Conservation (phyloP, 108 stramenopile species). For the Pseudonitzschia multiseries region DNA sequence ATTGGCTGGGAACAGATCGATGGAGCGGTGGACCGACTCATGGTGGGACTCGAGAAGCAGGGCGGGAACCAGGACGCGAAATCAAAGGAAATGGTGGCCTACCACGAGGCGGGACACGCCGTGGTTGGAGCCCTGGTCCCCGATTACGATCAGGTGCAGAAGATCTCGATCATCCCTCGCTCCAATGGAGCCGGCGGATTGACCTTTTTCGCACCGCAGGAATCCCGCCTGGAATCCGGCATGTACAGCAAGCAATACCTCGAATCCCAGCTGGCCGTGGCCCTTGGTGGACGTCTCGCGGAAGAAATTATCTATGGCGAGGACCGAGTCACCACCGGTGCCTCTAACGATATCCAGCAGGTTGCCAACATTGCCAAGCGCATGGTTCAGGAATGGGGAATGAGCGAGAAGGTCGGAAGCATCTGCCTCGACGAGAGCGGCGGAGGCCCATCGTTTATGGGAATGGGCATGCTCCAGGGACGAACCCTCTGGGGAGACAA, state of each 20-base stretch:
- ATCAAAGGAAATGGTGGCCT: slow-evolving; percentile 87
- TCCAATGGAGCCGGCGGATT: slow-evolving; percentile 93
- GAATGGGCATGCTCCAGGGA: slow-evolving; percentile 58
- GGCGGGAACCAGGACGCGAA: slow-evolving; percentile 77
- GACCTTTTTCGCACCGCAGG: slow-evolving; percentile 95
- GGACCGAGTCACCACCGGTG: slow-evolving; percentile 95
- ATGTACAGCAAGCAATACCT: slow-evolving; percentile 94
- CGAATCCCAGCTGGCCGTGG: slow-evolving; percentile 92
- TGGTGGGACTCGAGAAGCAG: slow-evolving; percentile 96
- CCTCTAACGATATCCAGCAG: slow-evolving; percentile 96
- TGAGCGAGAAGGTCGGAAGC: slow-evolving; percentile 92
- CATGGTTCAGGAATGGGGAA: slow-evolving; percentile 97
- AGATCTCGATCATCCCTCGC: slow-evolving; percentile 95
- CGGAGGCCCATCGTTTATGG: slow-evolving; percentile 72
- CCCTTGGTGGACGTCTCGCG: slow-evolving; percentile 96
- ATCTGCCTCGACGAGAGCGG: slow-evolving; percentile 70
- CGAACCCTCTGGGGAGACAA: slow-evolving; percentile 78
- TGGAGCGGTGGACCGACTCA: slow-evolving; percentile 94
- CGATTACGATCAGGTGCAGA: slow-evolving; percentile 95
- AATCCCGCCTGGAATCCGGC: slow-evolving; percentile 89
- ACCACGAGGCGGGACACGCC: slow-evolving; percentile 97
- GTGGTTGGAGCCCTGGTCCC: slow-evolving; percentile 89
- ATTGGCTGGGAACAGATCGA: slow-evolving; percentile 95
- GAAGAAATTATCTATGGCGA: slow-evolving; percentile 97
- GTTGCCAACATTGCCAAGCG: slow-evolving; percentile 92